phyloP scores from a whole-genome alignment of 176 grass and related monocot species.

The Aegilops speltoides region DNA sequence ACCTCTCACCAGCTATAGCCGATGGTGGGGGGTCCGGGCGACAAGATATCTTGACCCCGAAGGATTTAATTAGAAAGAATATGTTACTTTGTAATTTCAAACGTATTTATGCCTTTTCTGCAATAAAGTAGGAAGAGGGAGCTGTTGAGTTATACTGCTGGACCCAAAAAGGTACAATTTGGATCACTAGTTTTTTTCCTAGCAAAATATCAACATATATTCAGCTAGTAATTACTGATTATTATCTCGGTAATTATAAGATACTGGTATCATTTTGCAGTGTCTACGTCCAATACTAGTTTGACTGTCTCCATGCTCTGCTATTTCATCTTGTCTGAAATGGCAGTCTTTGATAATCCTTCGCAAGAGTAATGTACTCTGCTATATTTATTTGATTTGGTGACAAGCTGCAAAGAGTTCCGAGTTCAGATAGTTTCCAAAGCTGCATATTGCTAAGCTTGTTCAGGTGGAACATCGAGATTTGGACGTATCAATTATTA shows the following conservation, averaged over 20 bases:
- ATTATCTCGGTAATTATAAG: background rate
- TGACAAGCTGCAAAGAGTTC: background rate
- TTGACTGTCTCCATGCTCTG: background rate
- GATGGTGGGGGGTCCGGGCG: background rate
- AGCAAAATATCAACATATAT: too few species aligned
- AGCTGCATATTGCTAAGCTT: conserved; percentile 13
- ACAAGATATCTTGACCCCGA: too few species aligned
- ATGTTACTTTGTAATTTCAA: background rate
- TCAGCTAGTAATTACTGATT: background rate
- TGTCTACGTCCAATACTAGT: background rate
- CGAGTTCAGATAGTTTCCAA: conserved; percentile 15
- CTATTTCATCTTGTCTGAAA: background rate
- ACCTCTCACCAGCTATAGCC: background rate
- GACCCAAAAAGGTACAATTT: background rate
- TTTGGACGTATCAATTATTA: background rate
- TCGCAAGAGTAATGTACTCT: background rate
- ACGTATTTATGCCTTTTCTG: background rate
- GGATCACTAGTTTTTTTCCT: background rate
- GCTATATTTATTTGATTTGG: too few species aligned
- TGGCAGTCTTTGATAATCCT: background rate
- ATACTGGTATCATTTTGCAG: background rate
- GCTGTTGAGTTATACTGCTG: background rate
- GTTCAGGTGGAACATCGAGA: conserved; percentile 14
- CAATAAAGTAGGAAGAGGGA: background rate
- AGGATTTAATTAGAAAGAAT: background rate